Conservation (phyloP, 2,329 filamentous ascomycete species). For the Colletotrichum agaves region DNA sequence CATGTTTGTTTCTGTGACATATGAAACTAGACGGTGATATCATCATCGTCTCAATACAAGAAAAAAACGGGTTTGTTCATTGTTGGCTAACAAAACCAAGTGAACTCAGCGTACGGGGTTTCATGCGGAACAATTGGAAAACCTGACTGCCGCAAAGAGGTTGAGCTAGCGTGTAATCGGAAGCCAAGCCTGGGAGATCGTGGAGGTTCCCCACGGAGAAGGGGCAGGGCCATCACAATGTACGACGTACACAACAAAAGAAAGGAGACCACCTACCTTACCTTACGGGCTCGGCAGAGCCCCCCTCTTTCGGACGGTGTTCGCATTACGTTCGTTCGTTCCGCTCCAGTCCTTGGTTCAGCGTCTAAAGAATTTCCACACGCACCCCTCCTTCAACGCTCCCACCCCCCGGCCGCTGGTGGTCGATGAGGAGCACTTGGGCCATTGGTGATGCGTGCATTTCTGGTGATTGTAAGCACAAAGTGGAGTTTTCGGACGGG, state of each 20-base stretch:
- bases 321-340: neutral
- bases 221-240: neutral
- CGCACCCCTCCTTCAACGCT: neutral
- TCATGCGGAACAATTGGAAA: neutral
- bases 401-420: too few relatives aligned
- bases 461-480: constrained; percentile 26
- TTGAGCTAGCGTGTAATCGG: constrained; percentile 23
- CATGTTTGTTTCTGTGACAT: neutral
- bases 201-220: constrained; percentile 37
- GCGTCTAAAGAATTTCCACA: constrained; percentile 7
- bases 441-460: constrained; percentile 33
- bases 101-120: neutral
- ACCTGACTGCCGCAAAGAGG: constrained; percentile 1
- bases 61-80: neutral
- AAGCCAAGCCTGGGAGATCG: constrained; percentile 33
- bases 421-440: neutral
- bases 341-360: constrained; percentile 27
- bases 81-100: neutral
- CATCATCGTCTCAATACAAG: neutral
- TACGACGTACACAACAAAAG: neutral
- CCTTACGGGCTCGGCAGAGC: neutral
- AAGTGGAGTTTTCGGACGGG: constrained; percentile 15
- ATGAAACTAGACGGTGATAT: neutral
- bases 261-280: constrained; percentile 21
- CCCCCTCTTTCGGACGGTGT: neutral